phyloP scores from a whole-genome alignment of 2,329 filamentous ascomycete genomes.

The Talaromyces verruculosus region DNA sequence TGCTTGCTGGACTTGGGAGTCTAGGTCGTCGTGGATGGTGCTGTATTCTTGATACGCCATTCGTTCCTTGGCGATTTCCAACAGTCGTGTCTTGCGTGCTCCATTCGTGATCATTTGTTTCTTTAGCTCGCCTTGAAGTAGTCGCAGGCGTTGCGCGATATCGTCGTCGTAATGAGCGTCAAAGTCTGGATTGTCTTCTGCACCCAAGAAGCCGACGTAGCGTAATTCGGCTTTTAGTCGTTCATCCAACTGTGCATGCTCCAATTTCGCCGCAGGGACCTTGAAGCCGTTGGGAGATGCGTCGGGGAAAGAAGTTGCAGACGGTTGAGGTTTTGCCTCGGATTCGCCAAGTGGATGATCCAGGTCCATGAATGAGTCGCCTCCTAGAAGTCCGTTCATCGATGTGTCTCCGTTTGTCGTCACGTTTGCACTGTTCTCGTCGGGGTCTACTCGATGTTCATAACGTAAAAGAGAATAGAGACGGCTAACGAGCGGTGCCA shows the following conservation, averaged over 20 bases:
- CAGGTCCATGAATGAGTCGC: constrained; percentile 50
- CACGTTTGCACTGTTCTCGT: constrained; percentile 58
- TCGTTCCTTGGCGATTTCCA: constrained; percentile 83
- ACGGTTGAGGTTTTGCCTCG: constrained; percentile 53
- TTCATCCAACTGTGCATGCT: constrained; percentile 84
- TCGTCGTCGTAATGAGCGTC: constrained; percentile 92
- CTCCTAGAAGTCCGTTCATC: constrained; percentile 49
- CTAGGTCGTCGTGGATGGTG: constrained; percentile 94
- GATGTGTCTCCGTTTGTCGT: constrained; percentile 55
- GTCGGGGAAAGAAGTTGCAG: constrained; percentile 78
- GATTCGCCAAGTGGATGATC: constrained; percentile 51
- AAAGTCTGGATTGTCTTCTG: constrained; percentile 72
- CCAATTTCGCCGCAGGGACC: constrained; percentile 73
- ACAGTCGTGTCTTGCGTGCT: constrained; percentile 80
- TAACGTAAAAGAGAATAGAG: constrained; percentile 79
- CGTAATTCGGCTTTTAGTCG: constrained; percentile 87
- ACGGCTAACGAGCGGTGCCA: constrained; percentile 80
- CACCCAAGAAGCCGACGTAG: constrained; percentile 81
- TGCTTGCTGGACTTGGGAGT: constrained; percentile 89
- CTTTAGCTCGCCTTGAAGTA: constrained; percentile 78
- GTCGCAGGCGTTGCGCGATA: constrained; percentile 82
- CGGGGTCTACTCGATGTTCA: constrained; percentile 56
- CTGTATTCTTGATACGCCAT: constrained; percentile 97
- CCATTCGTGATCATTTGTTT: constrained; percentile 85
- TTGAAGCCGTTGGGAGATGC: constrained; percentile 75